A percentile compares a stretch with the other conserved stretches of the same genome.
These are phyloP conservation scores for Achaetomium macrosporum DNA, from an alignment of 2,329 filamentous ascomycete genomes.

Conservation along the genomic window DNA sequence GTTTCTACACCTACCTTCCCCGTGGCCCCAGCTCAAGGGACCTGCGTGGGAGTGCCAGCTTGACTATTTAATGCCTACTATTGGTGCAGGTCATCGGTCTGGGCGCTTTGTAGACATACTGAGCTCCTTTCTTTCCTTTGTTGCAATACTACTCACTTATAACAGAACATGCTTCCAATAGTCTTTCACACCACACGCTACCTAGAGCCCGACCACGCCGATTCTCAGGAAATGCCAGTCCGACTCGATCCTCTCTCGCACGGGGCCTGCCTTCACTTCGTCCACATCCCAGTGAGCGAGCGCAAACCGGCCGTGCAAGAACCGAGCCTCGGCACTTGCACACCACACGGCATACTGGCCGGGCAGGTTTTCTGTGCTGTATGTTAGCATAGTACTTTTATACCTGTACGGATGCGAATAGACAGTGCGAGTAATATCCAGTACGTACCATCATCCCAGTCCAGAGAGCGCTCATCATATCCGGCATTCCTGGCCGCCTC, in stretches of 20 bases:
- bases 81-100: too few relatives aligned
- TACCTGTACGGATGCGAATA: too few relatives aligned
- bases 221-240: constrained; percentile 16
- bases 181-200: too few relatives aligned
- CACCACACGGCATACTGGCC: constrained; percentile 23
- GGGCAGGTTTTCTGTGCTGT: constrained; percentile 15
- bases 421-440: too few relatives aligned
- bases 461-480: constrained; percentile 16
- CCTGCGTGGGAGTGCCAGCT: too few relatives aligned
- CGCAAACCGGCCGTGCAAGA: constrained; percentile 23
- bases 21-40: too few relatives aligned
- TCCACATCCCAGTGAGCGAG: constrained; percentile 23
- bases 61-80: too few relatives aligned
- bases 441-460: constrained; percentile 28
- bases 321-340: constrained; percentile 20
- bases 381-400: background rate
- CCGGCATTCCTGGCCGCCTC: constrained; percentile 24
- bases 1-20: too few relatives aligned
- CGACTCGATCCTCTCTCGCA: constrained; percentile 6
- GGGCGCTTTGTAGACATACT: too few relatives aligned
- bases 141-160: too few relatives aligned
- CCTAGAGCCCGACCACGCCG: background rate
- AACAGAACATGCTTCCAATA: too few relatives aligned
- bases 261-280: constrained; percentile 19
- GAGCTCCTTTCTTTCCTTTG: too few relatives aligned